A percentile compares a stretch with the other conserved stretches of the same genome.
These are phyloP conservation scores for Cardamine occulta DNA, from an alignment of 345 rosid species.

Conservation along the genomic window DNA sequence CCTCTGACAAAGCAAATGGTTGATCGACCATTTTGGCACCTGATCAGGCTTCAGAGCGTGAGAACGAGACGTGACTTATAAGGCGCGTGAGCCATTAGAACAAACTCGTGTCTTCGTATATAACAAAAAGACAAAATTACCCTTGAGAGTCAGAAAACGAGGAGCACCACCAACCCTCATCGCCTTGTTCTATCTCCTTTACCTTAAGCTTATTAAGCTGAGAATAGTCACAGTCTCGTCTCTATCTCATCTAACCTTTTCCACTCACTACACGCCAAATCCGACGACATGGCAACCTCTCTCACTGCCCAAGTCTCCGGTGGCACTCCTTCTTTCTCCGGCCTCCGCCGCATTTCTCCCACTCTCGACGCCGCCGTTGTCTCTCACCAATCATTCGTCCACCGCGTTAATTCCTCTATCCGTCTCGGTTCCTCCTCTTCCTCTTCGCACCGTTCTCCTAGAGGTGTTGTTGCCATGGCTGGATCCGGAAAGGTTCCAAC, in stretches of 20 bases:
- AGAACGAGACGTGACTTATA: neutral
- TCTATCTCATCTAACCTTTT: slow-evolving; percentile 32
- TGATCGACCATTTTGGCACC: neutral
- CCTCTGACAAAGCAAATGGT: too few species aligned
- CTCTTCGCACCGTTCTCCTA: slow-evolving; percentile 58
- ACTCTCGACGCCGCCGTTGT: slow-evolving; percentile 44
- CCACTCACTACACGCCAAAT: slow-evolving; percentile 30
- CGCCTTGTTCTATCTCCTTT: slow-evolving; percentile 30
- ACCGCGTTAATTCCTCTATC: slow-evolving; percentile 53
- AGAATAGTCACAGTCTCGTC: slow-evolving; percentile 42
- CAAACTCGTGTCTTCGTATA: neutral
- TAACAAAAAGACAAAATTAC: neutral
- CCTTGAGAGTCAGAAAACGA: slow-evolving; percentile 22
- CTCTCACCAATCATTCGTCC: slow-evolving; percentile 51
- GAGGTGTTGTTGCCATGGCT: slow-evolving; percentile 81
- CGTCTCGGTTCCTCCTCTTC: slow-evolving; percentile 57
- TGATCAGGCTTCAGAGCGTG: neutral
- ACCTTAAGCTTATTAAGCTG: slow-evolving; percentile 3
- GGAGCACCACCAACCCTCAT: slow-evolving; percentile 42
- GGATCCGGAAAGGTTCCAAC: slow-evolving; percentile 76
- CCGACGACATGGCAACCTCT: slow-evolving; percentile 33
- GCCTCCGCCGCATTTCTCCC: slow-evolving; percentile 54
- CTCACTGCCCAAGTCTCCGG: slow-evolving; percentile 30
- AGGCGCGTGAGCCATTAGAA: neutral
- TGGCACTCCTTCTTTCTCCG: slow-evolving; percentile 51